Evolutionary conservation across 306 rosid genomes (phyloP).

Genomic region (Hippophae gyantsensis): DNA sequence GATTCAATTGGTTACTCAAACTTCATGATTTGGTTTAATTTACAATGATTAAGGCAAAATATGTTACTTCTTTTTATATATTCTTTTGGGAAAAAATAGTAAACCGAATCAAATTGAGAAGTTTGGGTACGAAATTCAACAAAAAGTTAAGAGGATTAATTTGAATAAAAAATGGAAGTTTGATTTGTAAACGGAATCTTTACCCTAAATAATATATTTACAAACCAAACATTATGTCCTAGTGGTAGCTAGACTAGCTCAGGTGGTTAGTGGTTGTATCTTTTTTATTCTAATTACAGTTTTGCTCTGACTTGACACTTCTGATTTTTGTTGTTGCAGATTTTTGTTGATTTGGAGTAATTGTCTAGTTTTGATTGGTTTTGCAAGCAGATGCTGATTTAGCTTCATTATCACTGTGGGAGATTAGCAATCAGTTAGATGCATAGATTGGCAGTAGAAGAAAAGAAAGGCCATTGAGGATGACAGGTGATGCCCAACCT

Average conservation of each 20-base stretch:
- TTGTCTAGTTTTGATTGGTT: neutral
- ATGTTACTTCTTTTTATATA: no score
- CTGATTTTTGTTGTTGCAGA: conserved; percentile 43
- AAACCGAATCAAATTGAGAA: no score
- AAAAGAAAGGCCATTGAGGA: no score
- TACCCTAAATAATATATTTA: neutral
- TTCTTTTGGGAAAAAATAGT: no score
- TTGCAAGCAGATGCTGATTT: neutral
- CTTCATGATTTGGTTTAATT: no score
- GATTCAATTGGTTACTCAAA: no score
- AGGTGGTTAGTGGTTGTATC: neutral
- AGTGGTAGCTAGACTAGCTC: neutral
- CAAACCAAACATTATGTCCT: neutral
- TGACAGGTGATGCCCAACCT: no score
- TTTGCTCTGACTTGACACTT: conserved; percentile 1
- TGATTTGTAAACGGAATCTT: neutral
- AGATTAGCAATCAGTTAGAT: neutral
- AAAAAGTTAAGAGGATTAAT: neutral
- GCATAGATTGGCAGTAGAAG: no score
- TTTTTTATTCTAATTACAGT: conserved; percentile 1
- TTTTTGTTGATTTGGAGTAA: conserved; percentile 61
- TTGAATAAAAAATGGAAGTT: neutral
- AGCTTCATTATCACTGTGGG: neutral
- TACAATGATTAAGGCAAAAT: no score
- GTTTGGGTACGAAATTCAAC: neutral